A percentile compares a stretch with the other conserved stretches of the same genome.
These are phyloP conservation scores for Saposhnikovia divaricata DNA, from an alignment of 129 eudicot genomes.

Conservation along the genomic window DNA sequence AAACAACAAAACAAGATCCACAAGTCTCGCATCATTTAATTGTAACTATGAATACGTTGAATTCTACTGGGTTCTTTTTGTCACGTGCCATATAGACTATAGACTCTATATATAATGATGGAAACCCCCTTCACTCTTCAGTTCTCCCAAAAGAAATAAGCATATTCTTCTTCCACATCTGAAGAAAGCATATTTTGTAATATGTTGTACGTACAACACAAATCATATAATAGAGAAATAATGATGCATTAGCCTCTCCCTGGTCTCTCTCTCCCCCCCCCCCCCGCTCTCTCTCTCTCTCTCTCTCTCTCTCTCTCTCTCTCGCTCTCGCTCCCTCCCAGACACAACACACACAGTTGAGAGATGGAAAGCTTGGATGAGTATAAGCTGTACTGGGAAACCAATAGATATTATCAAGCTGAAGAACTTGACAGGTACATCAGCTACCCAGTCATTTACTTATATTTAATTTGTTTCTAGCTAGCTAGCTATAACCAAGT, in stretches of 20 bases:
- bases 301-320: too few relatives aligned
- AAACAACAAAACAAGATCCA: neutral
- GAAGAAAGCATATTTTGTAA: neutral
- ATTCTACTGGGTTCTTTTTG: neutral
- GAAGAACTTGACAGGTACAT: neutral
- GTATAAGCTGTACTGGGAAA: slow-evolving; percentile 1
- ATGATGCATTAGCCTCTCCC: too few relatives aligned
- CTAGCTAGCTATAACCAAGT: too few relatives aligned
- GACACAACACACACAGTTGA: neutral
- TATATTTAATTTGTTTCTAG: neutral
- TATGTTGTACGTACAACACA: neutral
- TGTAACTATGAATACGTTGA: neutral
- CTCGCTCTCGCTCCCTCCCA: too few relatives aligned
- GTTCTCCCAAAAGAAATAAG: neutral
- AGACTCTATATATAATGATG: neutral
- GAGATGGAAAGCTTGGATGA: slow-evolving; percentile 1
- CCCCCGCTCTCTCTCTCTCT: too few relatives aligned
- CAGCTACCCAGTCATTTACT: neutral
- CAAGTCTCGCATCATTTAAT: neutral
- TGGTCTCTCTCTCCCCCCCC: too few relatives aligned
- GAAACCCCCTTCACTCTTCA: neutral
- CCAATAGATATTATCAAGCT: neutral
- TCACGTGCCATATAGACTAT: neutral
- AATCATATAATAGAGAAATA: neutral
- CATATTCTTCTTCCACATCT: neutral